These are phyloP conservation scores for Fusarium clavum DNA, from an alignment of 2,329 filamentous ascomycete species.

Conservation along the genomic window DNA sequence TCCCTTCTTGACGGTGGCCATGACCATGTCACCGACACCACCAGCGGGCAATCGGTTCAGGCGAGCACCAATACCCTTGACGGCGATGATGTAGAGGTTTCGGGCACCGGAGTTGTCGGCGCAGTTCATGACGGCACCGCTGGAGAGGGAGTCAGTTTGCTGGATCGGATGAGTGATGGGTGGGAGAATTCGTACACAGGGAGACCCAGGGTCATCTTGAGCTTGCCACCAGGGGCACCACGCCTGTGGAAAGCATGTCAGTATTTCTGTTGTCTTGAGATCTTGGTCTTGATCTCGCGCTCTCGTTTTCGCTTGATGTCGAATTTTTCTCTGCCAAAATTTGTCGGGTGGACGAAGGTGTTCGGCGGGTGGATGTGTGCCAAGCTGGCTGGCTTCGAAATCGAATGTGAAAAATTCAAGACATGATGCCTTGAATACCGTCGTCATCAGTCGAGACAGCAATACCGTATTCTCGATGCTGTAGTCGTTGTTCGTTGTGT, in stretches of 20 bases:
- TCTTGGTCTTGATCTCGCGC: not conserved
- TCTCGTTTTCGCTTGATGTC: conserved; percentile 18
- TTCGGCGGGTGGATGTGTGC: not conserved
- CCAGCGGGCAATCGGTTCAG: conserved; percentile 97
- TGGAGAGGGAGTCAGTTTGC: conserved; percentile 55
- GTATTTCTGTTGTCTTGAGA: conserved; percentile 31
- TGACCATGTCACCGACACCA: conserved; percentile 99
- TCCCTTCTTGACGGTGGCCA: conserved; percentile 99
- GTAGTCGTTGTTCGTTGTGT: conserved; percentile 33
- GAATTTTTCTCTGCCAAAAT: conserved; percentile 35
- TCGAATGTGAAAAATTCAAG: conserved; percentile 20
- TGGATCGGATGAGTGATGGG: conserved; percentile 17
- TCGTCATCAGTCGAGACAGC: conserved; percentile 3
- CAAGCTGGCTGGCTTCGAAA: not conserved
- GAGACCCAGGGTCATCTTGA: conserved; percentile 99
- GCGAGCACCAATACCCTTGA: conserved; percentile 97
- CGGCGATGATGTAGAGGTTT: conserved; percentile 99
- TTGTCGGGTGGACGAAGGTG: not conserved
- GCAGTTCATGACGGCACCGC: conserved; percentile 99
- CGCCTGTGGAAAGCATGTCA: conserved; percentile 64
- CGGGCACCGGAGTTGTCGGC: conserved; percentile 98
- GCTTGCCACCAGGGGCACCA: conserved; percentile 99
- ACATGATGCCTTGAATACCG: conserved; percentile 1
- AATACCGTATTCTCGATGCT: conserved; percentile 2
- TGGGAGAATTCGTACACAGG: conserved; percentile 78